phyloP scores from a whole-genome alignment of 1,139 yeast genomes.

The Hansenula sp. region DNA sequence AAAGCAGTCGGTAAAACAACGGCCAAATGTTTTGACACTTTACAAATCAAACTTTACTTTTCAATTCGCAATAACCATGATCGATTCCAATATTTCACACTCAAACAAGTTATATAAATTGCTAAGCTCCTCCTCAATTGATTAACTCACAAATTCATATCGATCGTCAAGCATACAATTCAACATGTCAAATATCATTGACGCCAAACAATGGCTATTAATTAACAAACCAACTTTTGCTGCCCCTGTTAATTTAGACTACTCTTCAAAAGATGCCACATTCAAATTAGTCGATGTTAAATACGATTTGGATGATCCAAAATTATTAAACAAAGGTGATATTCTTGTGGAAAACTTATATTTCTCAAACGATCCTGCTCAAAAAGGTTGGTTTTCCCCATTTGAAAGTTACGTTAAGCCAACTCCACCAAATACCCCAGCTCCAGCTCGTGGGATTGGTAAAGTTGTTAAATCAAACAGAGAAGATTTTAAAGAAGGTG shows the following conservation, averaged over 20 bases:
- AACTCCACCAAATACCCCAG: slow-evolving; percentile 41
- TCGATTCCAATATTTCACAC: too few relatives aligned
- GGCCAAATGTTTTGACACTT: too few relatives aligned
- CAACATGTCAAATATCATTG: slow-evolving; percentile 9
- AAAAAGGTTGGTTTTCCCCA: slow-evolving; percentile 55
- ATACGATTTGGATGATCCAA: slow-evolving; percentile 22
- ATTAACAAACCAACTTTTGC: slow-evolving; percentile 24
- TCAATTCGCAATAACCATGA: too few relatives aligned
- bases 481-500: slow-evolving; percentile 39
- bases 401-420: slow-evolving; percentile 46
- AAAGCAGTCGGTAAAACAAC: too few relatives aligned
- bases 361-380: slow-evolving; percentile 67
- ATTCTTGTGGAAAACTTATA: slow-evolving; percentile 43
- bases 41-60: too few relatives aligned
- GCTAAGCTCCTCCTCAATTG: too few relatives aligned
- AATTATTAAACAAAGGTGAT: slow-evolving; percentile 37
- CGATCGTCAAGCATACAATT: too few relatives aligned
- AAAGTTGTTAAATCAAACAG: slow-evolving; percentile 43
- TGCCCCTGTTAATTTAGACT: slow-evolving; percentile 27
- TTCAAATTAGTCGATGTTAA: slow-evolving; percentile 29
- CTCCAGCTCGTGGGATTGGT: slow-evolving; percentile 50
- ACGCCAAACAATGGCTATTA: slow-evolving; percentile 29
- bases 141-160: too few relatives aligned
- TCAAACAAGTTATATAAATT: too few relatives aligned
- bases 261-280: slow-evolving; percentile 30